phyloP scores from a whole-genome alignment of 2,329 filamentous ascomycete species.

The Rutstroemia sp. region DNA sequence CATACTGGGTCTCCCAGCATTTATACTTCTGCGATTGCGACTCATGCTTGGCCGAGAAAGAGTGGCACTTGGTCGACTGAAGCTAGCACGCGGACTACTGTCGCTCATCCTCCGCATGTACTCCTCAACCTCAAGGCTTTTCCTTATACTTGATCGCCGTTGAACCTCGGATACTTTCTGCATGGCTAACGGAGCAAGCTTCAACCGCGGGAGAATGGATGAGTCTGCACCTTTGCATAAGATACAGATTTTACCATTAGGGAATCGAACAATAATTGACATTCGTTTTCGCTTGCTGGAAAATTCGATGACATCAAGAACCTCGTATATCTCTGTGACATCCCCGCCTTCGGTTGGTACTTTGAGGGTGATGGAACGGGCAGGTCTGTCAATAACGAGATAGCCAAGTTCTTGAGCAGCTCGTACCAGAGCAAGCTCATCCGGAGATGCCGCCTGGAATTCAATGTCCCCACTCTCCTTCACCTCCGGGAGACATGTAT shows the following conservation, averaged over 20 bases:
- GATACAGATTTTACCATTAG: constrained; percentile 72
- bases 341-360: constrained; percentile 17
- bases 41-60: constrained; percentile 9
- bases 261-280: constrained; percentile 82
- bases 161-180: constrained; percentile 60
- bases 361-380: constrained; percentile 54
- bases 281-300: constrained; percentile 84
- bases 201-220: constrained; percentile 69
- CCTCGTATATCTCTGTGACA: constrained; percentile 57
- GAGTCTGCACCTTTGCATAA: constrained; percentile 91
- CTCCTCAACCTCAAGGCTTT: constrained; percentile 52
- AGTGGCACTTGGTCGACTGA: constrained; percentile 18
- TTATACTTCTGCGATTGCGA: constrained; percentile 20
- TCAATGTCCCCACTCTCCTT: constrained; percentile 62
- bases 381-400: constrained; percentile 64
- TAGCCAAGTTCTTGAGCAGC: constrained; percentile 84
- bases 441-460: constrained; percentile 84
- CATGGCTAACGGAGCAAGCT: constrained; percentile 63
- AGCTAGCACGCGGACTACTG: constrained; percentile 26
- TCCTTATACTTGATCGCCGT: constrained; percentile 49
- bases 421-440: constrained; percentile 78
- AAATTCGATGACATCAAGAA: constrained; percentile 85
- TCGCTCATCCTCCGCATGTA: constrained; percentile 49
- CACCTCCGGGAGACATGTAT: constrained; percentile 79
- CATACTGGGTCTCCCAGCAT: constrained; percentile 22